Base-by-base conservation (phyloP, 768 basidiomycete species). In the Rhizopogon vinicolor region DNA sequence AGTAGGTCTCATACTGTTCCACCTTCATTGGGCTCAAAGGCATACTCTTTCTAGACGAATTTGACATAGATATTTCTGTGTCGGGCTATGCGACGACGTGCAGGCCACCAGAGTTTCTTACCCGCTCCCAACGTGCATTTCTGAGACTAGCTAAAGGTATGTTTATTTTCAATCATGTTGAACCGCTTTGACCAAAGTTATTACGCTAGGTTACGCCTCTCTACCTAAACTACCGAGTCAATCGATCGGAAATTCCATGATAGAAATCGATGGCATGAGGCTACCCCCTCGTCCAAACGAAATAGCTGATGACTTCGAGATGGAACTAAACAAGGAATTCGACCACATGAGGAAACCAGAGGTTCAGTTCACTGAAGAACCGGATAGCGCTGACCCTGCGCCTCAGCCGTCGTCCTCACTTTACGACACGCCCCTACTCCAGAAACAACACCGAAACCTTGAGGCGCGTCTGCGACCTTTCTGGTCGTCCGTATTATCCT, bases 391-490 rank as follows among this genome's bases (percentile, higher is more conserved):
- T 19, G 56, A 46, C 54, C 51, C 18, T 46, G 42, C 44, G 41
- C 65, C 19, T 52, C 64, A 51, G 50, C 65, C 29, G 59, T 59
- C 28, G 52, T 64, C 22, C 57, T 67, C 16, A 60, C 69, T 53
- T 59, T 54, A 7, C 51, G 37, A 45, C 19, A 43, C 66, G 40
- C 56, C 57, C 6, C 71, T 77, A 19, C 64, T 88, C 16, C 79
- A 75, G 3, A 77, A 79, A 25, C 75, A 87, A 51, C 87, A 93
- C 58, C 75, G 76, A 12, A 95, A 94, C 62, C 77, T 96, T 5
- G 89, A 93, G 64, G 68, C 78, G 5, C 84, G 93, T 0, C 72
- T 96, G 25, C 83, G 81, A 46, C 83, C 86, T 0, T 93, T 96
- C 70, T 94, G 91, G 91, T 80, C 86, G 3, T 83, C 85, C 4